Evolutionary conservation across 345 rosid species (phyloP), one percentile per base, ranked within the genome.

Genomic region (Lepidium africanum): DNA sequence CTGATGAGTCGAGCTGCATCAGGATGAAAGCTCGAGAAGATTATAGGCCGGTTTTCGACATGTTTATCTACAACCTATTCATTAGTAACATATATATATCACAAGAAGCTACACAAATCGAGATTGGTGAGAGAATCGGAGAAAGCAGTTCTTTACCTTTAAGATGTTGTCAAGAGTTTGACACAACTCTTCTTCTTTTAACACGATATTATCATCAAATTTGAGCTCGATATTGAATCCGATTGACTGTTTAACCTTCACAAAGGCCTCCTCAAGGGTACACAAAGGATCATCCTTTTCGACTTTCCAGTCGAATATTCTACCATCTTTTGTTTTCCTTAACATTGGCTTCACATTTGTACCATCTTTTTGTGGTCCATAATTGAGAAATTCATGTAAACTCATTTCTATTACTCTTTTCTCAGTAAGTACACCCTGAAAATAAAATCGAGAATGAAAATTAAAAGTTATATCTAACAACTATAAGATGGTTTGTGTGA

Each of bases 21-120:
- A 11, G 95, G 95, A 23, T 88, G 89, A 70, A 88, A 88, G 69
- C 86, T 86, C 3, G 91, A 88, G 74, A 88, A 83, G 13, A 82
- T 57, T 41, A 86, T 55, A 0, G 80, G 73, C 30, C 91, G 80
- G 17, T 65, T 78, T 40, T 71, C 55, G 0, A 79, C 83, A 50
- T 79, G 69, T 16, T 80, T 76, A 63, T 65, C 71, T 38, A 86
- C 85, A 13, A 84, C 87, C 90, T 87, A 43, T 0, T 60, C 35
- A 51, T n/a, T 27, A 4, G 3, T 46, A 47, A 11, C 48, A 21
- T 21, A 25, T 19, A 61, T 60, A 25, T 33, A 56, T 41, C 41
- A 52, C 16, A 8, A 1, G 23, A 38, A 51, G 39, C 9, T n/a
- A 21, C 3, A 56, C 12, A 2, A 43, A 15, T 10, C n/a, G 32